Conservation (phyloP, 2,329 filamentous ascomycete genomes). For the Diaporthe sp. region DNA sequence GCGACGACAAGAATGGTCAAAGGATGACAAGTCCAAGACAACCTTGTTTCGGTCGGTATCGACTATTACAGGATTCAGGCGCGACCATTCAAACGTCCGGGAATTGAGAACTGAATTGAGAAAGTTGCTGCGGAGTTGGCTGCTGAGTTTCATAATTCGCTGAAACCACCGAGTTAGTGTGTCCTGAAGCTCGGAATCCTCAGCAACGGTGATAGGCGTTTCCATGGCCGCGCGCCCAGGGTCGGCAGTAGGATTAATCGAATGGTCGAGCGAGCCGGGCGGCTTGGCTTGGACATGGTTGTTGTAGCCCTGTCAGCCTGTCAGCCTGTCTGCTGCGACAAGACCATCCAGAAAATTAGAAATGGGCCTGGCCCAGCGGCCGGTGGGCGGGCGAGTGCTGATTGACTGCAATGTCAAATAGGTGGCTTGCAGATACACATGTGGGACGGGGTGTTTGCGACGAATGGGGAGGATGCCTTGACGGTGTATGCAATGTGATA, state of each 20-base stretch:
- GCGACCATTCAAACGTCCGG: background rate
- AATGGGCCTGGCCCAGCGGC: constrained; percentile 14
- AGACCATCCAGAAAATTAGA: background rate
- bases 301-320: constrained; percentile 21
- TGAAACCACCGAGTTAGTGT: constrained; percentile 13
- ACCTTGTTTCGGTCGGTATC: background rate
- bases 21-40: background rate
- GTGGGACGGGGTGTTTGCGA: constrained; percentile 27
- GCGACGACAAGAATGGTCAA: background rate
- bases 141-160: constrained; percentile 3
- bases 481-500: constrained; percentile 29
- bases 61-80: background rate
- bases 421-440: constrained; percentile 39
- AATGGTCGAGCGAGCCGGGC: background rate
- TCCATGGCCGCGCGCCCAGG: background rate
- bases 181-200: background rate
- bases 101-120: background rate
- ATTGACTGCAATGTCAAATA: constrained; percentile 34
- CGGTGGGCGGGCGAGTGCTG: constrained; percentile 9
- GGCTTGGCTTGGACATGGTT: constrained; percentile 41
- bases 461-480: constrained; percentile 34
- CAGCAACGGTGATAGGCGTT: background rate
- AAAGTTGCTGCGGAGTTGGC: background rate
- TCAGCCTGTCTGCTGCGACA: constrained; percentile 1
- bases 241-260: background rate